Conservation (phyloP, 2,329 filamentous ascomycete genomes). For the Colletotrichum sp. region DNA sequence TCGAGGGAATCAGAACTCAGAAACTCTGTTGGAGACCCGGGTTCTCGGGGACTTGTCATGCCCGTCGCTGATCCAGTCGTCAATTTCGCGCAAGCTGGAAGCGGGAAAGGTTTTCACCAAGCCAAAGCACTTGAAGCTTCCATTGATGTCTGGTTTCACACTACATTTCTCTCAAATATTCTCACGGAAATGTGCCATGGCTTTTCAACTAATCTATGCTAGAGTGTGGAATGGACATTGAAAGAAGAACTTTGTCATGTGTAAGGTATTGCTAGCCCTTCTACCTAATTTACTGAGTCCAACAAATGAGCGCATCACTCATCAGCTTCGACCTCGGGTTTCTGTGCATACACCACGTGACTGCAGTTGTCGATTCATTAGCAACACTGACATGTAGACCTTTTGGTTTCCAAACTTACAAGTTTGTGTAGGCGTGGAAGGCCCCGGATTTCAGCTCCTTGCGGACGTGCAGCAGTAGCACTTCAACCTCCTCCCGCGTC, state of each 20-base stretch:
- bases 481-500: slow-evolving; percentile 28
- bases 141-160: not conserved
- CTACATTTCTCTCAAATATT: not conserved
- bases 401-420: too few species aligned
- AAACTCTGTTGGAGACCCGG: not conserved
- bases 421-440: slow-evolving; percentile 28
- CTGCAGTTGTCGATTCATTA: too few species aligned
- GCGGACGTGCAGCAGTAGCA: slow-evolving; percentile 30
- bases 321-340: not conserved
- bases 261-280: not conserved
- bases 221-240: accelerated
- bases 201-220: not conserved
- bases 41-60: not conserved
- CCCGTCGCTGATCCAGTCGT: not conserved
- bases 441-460: slow-evolving; percentile 28
- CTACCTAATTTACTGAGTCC: not conserved
- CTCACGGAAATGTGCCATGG: not conserved
- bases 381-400: too few species aligned
- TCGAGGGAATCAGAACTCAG: not conserved
- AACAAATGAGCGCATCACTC: not conserved
- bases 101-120: not conserved
- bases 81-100: not conserved
- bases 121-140: not conserved
- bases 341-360: slow-evolving; percentile 24
- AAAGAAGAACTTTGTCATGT: not conserved